A percentile compares a stretch with the other conserved stretches of the same genome.
Conservation (phyloP, 2,329 filamentous ascomycete species). For the Magnaporthiopsis incrustans region DNA sequence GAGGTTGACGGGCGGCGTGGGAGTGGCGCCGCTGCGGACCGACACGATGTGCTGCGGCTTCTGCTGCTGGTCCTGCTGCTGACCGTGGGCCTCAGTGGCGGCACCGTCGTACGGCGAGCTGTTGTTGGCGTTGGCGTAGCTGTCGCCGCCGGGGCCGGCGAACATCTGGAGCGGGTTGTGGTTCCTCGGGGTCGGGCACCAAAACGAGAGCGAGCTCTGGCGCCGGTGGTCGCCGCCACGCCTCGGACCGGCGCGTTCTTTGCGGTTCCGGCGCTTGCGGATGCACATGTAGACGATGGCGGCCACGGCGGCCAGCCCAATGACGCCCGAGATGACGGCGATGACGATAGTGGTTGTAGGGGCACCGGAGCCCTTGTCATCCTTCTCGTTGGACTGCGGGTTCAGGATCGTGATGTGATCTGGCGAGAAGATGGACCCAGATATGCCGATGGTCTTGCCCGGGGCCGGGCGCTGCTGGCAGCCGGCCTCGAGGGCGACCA, state of each 20-base stretch:
- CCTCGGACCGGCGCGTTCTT: conserved; percentile 18
- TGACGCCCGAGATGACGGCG: conserved; percentile 31
- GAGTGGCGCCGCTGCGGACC: conserved; percentile 1
- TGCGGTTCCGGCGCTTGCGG: conserved; percentile 35
- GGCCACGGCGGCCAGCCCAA: conserved; percentile 27
- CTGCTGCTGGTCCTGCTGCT: too few relatives aligned
- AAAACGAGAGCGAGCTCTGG: conserved; percentile 42
- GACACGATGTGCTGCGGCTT: too few relatives aligned
- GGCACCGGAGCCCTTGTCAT: conserved; percentile 17
- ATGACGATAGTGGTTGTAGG: conserved; percentile 34
- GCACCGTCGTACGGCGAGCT: too few relatives aligned
- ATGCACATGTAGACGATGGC: conserved; percentile 35
- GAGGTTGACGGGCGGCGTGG: background rate
- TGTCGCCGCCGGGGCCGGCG: too few relatives aligned
- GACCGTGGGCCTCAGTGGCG: conserved; percentile 13
- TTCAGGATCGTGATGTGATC: background rate
- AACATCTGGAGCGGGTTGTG: conserved; percentile 28
- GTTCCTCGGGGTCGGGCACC: conserved; percentile 38
- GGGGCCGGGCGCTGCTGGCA: conserved; percentile 38
- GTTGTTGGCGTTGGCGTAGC: too few relatives aligned
- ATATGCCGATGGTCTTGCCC: conserved; percentile 19
- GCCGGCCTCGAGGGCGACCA: conserved; percentile 42
- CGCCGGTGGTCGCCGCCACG: conserved; percentile 22
- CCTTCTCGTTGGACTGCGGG: conserved; percentile 4
- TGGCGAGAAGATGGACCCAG: conserved; percentile 21